Conservation (phyloP, 208 protist genomes). For the Acanthamoeba sp. region DNA sequence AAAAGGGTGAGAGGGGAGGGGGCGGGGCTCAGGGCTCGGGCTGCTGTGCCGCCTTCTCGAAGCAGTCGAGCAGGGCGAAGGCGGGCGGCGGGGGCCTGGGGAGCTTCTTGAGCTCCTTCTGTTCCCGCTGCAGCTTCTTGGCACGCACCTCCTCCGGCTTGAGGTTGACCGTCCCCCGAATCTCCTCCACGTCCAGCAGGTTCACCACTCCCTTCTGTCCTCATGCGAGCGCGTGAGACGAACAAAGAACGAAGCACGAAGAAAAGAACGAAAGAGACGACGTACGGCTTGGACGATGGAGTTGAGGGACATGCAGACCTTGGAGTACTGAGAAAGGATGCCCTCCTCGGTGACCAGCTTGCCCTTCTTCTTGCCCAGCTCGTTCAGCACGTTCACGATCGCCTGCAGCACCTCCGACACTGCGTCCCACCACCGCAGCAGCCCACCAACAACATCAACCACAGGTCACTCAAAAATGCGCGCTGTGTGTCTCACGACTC, state of each 20-base stretch:
- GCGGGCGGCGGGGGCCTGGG: neutral
- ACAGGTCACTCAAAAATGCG: no score
- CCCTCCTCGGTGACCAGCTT: slow-evolving; percentile 63
- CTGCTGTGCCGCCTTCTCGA: neutral
- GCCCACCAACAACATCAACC: neutral
- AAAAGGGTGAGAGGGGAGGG: no score
- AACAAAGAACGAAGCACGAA: no score
- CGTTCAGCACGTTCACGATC: slow-evolving; percentile 53
- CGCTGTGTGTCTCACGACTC: no score
- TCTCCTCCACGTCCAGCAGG: slow-evolving; percentile 41
- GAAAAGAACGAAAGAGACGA: neutral
- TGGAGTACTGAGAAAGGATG: slow-evolving; percentile 33
- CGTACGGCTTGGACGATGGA: slow-evolving; percentile 48
- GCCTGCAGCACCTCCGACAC: slow-evolving; percentile 57
- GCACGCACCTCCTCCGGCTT: slow-evolving; percentile 35
- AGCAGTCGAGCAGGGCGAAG: slow-evolving; percentile 37
- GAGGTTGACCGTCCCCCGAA: slow-evolving; percentile 14
- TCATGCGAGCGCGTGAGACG: no score
- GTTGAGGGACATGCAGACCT: slow-evolving; percentile 63
- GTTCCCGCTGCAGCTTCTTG: slow-evolving; percentile 50
- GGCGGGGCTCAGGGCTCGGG: neutral
- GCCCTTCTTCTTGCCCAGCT: slow-evolving; percentile 66
- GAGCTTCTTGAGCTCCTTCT: slow-evolving; percentile 51
- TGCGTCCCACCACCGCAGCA: neutral
- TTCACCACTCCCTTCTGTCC: slow-evolving; percentile 12